Base-by-base conservation (phyloP, 768 basidiomycete species). In the Calvatia gigantea region DNA sequence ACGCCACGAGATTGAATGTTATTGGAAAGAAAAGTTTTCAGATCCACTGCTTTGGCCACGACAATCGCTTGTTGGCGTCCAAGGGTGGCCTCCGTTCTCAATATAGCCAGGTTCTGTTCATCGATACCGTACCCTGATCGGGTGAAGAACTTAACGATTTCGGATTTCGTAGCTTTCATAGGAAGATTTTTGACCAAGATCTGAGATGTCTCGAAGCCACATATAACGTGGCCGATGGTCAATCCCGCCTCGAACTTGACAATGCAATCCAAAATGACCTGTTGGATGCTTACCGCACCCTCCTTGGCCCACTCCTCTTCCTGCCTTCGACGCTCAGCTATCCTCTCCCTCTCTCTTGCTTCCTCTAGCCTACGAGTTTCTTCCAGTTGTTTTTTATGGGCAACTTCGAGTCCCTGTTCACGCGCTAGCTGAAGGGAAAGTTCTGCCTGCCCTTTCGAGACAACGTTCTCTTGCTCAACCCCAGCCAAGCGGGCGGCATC, bases 1-100 rank as follows among this genome's bases (percentile, higher is more conserved):
- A 77, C 70, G 1, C 77, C 68, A 5, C 75, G 68, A 55, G 84
- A 81, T 28, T 77, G 74, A 50, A 75, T 67, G 3, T 74, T 81
- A 42, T 84, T 76, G 6, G 84, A 68, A 3, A 72, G 75, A 15
- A 62, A 21, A 0, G 65, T 67, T 25, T 72, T 66, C 1, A 75
- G 79, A 15, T 75, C 63, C 37, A 73, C 72, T 3, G 70, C 64
- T 32, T 73, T 75, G 2, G 72, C 74, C 45, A 81, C 60, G 14
- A 85, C 58, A n/a, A 64, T 69, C 1, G 78, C 77, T 54, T 79
- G 77, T 2, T 66, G 61, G 32, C 58, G 70, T 35, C 59, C 60
- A 8, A 68, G 66, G 23, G 62, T 56, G 17, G 60, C 31, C 27
- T 54, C 60, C 37, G 46, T 65, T 54, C 67, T 68, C 41, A 47